Percentiles rank a stretch among this genome's conserved stretches.
phyloP scores from a whole-genome alignment of 2,329 filamentous ascomycete species.

The Lasiodiplodia sp. region DNA sequence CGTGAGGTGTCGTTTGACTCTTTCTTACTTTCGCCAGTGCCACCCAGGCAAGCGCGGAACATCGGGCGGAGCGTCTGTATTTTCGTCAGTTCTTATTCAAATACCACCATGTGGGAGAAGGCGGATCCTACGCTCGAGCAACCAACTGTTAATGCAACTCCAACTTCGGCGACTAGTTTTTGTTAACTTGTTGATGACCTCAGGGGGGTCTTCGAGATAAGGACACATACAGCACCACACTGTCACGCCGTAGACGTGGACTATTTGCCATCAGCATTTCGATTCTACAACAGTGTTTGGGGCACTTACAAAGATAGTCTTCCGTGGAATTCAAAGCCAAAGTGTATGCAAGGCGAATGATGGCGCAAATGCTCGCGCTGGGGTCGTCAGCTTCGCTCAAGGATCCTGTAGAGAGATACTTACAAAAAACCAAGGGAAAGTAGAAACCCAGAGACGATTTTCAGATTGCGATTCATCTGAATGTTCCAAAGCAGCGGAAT shows the following conservation, averaged over 20 bases:
- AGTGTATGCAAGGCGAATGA: not conserved
- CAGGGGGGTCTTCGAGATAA: too few relatives aligned
- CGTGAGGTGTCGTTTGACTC: not conserved
- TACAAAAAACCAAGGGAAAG: not conserved
- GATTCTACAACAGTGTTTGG: not conserved
- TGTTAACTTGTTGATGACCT: not conserved
- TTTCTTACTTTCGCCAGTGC: not conserved
- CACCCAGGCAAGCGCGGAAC: not conserved
- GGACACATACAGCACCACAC: not conserved
- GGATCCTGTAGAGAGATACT: not conserved
- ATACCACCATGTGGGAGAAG: not conserved
- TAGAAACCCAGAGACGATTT: not conserved
- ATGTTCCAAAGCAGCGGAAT: not conserved
- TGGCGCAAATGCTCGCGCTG: not conserved
- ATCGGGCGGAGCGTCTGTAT: not conserved
- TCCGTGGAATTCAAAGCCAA: not conserved
- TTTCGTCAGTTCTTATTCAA: not conserved
- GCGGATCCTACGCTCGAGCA: not conserved
- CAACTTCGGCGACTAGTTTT: not conserved
- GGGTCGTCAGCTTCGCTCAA: not conserved
- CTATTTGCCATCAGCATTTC: not conserved
- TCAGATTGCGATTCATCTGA: not conserved
- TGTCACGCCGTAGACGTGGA: not conserved
- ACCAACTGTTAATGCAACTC: not conserved
- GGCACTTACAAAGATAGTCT: not conserved